A percentile compares a stretch with the other conserved stretches of the same genome.
These are phyloP conservation scores for Marchantia polymorpha DNA, from an alignment of 225 moss, liverwort and hornwort genomes.

Conservation along the genomic window DNA sequence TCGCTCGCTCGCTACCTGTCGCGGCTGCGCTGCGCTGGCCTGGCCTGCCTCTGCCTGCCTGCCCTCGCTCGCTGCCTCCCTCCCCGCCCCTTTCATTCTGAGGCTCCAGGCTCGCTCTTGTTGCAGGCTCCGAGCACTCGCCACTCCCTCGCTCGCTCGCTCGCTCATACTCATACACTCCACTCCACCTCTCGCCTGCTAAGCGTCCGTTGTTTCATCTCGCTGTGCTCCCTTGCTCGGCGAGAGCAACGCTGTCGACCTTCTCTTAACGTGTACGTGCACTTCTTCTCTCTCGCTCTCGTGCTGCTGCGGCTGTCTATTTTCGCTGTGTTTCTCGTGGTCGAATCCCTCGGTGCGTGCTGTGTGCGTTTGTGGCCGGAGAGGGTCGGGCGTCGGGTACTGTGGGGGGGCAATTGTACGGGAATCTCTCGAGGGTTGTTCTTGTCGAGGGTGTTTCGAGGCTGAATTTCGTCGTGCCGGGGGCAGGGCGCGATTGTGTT, in stretches of 20 bases:
- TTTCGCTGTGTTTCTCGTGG: not conserved
- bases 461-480: not conserved
- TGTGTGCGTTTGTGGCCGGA: not conserved
- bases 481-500: not conserved
- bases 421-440: not conserved
- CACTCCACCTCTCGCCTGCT: not conserved
- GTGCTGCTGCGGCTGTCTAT: not conserved
- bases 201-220: constrained; percentile 1
- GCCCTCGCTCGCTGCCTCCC: no score
- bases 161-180: no score
- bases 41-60: not conserved
- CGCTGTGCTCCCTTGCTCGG: constrained; percentile 6
- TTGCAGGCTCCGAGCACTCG: constrained; percentile 6
- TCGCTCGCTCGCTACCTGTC: no score
- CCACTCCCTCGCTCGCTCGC: no score
- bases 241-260: not conserved
- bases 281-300: not conserved
- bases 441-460: not conserved
- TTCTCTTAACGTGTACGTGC: constrained; percentile 1
- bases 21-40: constrained; percentile 7
- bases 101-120: constrained; percentile 7
- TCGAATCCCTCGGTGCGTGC: not conserved
- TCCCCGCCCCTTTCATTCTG: constrained; percentile 1
- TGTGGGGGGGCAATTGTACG: not conserved
- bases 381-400: not conserved